Evolutionary conservation across 169 alveolate genomes (phyloP), one percentile per base, ranked within the genome.

Genomic region (Babesia bigemina): DNA sequence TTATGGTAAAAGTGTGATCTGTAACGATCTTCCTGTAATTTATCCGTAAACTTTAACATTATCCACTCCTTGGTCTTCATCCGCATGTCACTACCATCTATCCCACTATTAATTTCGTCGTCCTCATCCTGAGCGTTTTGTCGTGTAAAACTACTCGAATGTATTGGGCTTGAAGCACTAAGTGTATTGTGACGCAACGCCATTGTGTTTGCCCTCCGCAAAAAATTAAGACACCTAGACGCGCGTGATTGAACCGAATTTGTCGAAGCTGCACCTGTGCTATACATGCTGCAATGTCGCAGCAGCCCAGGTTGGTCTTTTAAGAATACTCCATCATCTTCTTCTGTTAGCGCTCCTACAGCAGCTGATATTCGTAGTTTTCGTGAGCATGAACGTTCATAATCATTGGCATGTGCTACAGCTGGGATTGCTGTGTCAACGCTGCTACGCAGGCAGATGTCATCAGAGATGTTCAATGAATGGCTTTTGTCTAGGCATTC

Each of bases 11-110:
- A 94, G 71, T 92, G 88, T 10, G 90, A 61, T 62, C 95, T 72
- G 79, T 93, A 94, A 57, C 91, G 90, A 44, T 92, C 96, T 81
- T 94, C 97, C 63, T 89, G 86, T 47, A 85, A 70, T 75, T 88
- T 93, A 70, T 94, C 96, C 52, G 76, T 87, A 72, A 94, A 94
- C 62, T 89, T 86, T 47, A 94, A 85, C 49, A 86, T 72, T 48
- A 94, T 44, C 91, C 91, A 66, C 82, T 90, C 94, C 22, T 63
- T 50, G 39, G 75, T 84, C 49, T 75, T 24, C 84, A 79, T 79
- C 28, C 60, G 59, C 28, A 70, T 61, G 14, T 67, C 87, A n/a
- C 44, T 76, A 24, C 70, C 69, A 47, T 28, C 65, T 29, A 53
- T 42, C 75, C 50, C 45, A 48, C 19, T 39, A 26, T 58, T 59